A percentile compares a stretch with the other conserved stretches of the same genome.
Evolutionary conservation across 2,329 filamentous ascomycete species (phyloP).

Genomic region (Fusarium sp.): DNA sequence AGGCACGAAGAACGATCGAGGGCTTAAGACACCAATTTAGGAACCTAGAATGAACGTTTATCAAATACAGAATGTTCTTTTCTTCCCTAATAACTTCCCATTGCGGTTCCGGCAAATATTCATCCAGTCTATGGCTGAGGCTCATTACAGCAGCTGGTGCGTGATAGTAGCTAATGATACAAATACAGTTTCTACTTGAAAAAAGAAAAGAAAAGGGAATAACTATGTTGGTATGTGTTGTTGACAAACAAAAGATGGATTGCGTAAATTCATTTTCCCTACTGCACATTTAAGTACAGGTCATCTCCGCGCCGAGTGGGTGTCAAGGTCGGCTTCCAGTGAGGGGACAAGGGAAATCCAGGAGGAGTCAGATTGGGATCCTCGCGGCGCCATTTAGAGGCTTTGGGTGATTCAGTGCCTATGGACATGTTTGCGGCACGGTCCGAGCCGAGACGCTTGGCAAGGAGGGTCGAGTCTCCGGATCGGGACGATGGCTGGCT

Average conservation of each 20-base stretch:
- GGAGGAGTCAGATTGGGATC: conserved; percentile 21
- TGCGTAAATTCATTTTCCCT: conserved; percentile 10
- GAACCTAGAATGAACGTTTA: conserved; percentile 38
- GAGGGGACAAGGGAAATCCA: conserved; percentile 33
- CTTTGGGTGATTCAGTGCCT: conserved; percentile 32
- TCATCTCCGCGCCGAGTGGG: conserved; percentile 76
- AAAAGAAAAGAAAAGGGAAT: conserved; percentile 14
- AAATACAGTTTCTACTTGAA: conserved; percentile 22
- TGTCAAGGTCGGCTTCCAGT: conserved; percentile 69
- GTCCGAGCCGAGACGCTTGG: conserved; percentile 64
- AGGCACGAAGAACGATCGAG: background rate
- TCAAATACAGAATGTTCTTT: conserved; percentile 40
- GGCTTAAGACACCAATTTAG: conserved; percentile 9
- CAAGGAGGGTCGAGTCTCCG: conserved; percentile 59
- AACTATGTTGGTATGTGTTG: conserved; percentile 11
- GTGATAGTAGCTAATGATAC: conserved; percentile 39
- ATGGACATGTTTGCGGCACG: conserved; percentile 61
- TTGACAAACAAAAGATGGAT: conserved; percentile 6
- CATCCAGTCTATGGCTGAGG: conserved; percentile 36
- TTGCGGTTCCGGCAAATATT: conserved; percentile 16
- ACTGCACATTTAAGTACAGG: conserved; percentile 69
- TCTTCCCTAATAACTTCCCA: conserved; percentile 11
- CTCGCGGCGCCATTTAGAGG: conserved; percentile 33
- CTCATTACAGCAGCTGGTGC: conserved; percentile 34
- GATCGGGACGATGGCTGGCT: conserved; percentile 39